These are phyloP conservation scores for Ceriops tagal DNA, from an alignment of 345 rosid species.

Conservation along the genomic window DNA sequence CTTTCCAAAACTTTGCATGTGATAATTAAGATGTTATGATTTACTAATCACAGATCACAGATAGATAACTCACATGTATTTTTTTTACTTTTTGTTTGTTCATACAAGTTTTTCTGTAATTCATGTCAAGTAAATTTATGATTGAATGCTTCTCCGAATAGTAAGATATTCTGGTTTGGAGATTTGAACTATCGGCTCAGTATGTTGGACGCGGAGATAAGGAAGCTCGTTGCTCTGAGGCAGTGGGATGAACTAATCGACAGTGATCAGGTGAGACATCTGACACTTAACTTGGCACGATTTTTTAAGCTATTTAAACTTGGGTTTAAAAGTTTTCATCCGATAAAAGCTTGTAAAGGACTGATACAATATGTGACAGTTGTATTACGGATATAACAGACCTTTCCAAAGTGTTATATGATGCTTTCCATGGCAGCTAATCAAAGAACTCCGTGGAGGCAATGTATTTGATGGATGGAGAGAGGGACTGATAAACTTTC, in stretches of 20 bases:
- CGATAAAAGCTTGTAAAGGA: no score
- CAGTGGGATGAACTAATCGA: conserved; percentile 75
- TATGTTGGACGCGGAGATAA: conserved; percentile 63
- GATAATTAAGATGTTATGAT: background rate
- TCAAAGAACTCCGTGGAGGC: conserved; percentile 63
- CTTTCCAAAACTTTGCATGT: background rate
- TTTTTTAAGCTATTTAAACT: background rate
- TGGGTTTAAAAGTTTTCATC: background rate
- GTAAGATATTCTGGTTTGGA: conserved; percentile 96
- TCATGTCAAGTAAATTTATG: background rate
- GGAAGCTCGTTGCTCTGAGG: conserved; percentile 68
- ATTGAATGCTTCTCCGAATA: conserved; percentile 34
- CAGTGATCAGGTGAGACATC: conserved; percentile 54
- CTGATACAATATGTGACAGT: no score
- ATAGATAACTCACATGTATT: background rate
- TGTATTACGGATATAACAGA: no score
- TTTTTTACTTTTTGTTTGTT: background rate
- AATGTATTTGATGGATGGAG: conserved; percentile 90
- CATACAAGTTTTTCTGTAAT: background rate
- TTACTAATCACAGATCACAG: background rate
- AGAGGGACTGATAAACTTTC: conserved; percentile 77
- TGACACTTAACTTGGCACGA: conserved; percentile 13
- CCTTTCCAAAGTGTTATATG: no score
- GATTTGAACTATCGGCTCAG: conserved; percentile 93
- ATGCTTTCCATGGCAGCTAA: conserved; percentile 39